Conservation (phyloP, 2,329 filamentous ascomycete genomes). For the Trichophaea hybrida region DNA sequence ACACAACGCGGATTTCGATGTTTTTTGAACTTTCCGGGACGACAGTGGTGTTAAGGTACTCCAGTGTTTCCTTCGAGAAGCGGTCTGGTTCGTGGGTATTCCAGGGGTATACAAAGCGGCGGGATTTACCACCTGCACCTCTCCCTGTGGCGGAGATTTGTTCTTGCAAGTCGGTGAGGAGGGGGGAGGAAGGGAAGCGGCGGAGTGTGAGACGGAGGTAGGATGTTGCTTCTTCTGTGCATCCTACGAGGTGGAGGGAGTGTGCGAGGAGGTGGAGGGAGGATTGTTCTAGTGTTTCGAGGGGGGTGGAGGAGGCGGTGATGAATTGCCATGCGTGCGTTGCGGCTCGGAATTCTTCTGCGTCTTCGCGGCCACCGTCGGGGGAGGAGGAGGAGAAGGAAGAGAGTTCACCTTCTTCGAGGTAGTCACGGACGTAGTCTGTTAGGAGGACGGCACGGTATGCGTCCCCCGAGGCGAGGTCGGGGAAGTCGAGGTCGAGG, state of each 20-base stretch:
- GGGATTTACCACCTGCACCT: background rate
- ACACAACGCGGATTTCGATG: constrained; percentile 61
- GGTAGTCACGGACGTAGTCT: constrained; percentile 63
- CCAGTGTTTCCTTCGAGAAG: constrained; percentile 52
- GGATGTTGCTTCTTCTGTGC: background rate
- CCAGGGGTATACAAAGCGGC: constrained; percentile 46
- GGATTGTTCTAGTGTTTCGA: background rate
- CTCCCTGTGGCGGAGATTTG: constrained; percentile 52
- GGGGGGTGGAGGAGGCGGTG: background rate
- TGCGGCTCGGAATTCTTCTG: constrained; percentile 4
- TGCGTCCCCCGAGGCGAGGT: constrained; percentile 77
- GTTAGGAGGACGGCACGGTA: constrained; percentile 79
- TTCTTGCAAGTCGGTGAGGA: constrained; percentile 68
- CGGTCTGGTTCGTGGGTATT: constrained; percentile 55
- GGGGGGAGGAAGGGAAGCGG: constrained; percentile 43
- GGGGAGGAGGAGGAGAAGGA: constrained; percentile 29
- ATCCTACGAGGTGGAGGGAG: background rate
- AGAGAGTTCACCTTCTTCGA: constrained; percentile 57
- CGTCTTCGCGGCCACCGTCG: constrained; percentile 28
- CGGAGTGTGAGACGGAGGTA: background rate
- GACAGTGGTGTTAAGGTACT: constrained; percentile 57
- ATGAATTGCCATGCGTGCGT: background rate
- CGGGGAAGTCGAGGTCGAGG: constrained; percentile 65
- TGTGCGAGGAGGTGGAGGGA: background rate
- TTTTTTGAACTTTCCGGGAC: constrained; percentile 42